Evolutionary conservation across 73 alveolate genomes (phyloP).

Genomic region (Symbiodinium natans): DNA sequence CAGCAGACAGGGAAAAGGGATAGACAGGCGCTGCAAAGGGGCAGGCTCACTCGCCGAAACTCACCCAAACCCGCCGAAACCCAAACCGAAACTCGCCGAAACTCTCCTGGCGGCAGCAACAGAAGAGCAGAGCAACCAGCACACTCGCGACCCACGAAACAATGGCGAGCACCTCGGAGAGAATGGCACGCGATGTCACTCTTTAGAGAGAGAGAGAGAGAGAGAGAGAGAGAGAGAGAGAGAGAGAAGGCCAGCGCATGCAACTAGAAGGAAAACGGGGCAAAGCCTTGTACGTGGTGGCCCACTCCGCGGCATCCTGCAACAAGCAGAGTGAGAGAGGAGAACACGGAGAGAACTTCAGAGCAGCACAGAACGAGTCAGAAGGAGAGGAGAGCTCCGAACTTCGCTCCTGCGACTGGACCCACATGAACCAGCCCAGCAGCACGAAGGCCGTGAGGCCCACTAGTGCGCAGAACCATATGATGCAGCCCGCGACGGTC

Average conservation of each 20-base stretch:
- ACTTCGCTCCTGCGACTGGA: not conserved
- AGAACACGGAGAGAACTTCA: no score
- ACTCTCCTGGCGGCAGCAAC: conserved; percentile 53
- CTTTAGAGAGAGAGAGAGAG: no score
- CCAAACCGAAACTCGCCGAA: not conserved
- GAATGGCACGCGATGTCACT: not conserved
- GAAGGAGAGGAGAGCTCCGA: no score
- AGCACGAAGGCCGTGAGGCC: conserved; percentile 42
- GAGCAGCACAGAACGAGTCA: no score
- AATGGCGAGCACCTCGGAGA: conserved; percentile 31
- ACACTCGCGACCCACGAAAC: conserved; percentile 37
- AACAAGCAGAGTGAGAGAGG: no score
- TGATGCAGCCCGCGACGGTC: conserved; percentile 86
- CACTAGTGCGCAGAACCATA: conserved; percentile 64
- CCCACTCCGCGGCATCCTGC: not conserved
- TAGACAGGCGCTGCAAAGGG: no score
- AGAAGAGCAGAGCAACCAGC: conserved; percentile 30
- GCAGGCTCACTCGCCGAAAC: no score
- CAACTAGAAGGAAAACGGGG: no score
- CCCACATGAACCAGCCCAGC: conserved; percentile 54
- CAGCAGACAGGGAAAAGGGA: no score
- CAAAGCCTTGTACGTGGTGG: not conserved
- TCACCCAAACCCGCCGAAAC: not conserved
- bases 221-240: no score
- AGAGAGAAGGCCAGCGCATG: no score